Evolutionary conservation across 257 asterid species (phyloP).

Genomic region (Nyctanthes arbortristis): DNA sequence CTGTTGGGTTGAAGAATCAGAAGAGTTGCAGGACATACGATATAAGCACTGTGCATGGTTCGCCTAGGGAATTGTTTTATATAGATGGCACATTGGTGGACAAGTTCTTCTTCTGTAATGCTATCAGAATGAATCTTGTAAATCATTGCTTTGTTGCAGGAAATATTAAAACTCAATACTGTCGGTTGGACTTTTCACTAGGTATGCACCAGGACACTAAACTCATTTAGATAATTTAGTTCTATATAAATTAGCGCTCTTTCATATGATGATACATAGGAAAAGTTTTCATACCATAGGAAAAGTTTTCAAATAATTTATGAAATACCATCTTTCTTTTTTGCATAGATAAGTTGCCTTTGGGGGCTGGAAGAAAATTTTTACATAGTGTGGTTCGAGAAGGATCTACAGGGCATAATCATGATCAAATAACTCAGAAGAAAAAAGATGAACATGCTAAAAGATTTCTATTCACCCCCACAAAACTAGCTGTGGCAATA

Average conservation of each 20-base stretch:
- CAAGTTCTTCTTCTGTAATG: constrained; percentile 55
- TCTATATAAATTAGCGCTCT: neutral
- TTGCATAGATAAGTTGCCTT: constrained; percentile 50
- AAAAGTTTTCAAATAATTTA: neutral
- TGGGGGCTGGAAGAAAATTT: constrained; percentile 47
- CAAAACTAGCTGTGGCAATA: constrained; percentile 57
- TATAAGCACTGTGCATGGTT: constrained; percentile 42
- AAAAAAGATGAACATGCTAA: constrained; percentile 36
- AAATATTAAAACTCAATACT: constrained; percentile 38
- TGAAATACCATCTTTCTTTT: constrained; percentile 12
- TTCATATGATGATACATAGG: neutral
- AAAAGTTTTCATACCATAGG: constrained; percentile 8
- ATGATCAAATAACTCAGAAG: constrained; percentile 26
- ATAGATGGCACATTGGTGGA: constrained; percentile 63
- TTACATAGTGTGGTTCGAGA: constrained; percentile 42
- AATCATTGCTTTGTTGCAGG: constrained; percentile 42
- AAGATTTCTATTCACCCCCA: constrained; percentile 39
- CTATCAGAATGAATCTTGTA: constrained; percentile 40
- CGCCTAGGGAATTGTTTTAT: constrained; percentile 45
- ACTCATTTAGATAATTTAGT: neutral
- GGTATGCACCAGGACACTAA: constrained; percentile 44
- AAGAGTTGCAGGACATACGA: constrained; percentile 52
- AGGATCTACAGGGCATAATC: constrained; percentile 36
- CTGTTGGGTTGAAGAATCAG: constrained; percentile 37
- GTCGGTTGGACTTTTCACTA: constrained; percentile 38